Evolutionary conservation across 768 basidiomycete genomes (phyloP).

Genomic region (Pisolithus albus): DNA sequence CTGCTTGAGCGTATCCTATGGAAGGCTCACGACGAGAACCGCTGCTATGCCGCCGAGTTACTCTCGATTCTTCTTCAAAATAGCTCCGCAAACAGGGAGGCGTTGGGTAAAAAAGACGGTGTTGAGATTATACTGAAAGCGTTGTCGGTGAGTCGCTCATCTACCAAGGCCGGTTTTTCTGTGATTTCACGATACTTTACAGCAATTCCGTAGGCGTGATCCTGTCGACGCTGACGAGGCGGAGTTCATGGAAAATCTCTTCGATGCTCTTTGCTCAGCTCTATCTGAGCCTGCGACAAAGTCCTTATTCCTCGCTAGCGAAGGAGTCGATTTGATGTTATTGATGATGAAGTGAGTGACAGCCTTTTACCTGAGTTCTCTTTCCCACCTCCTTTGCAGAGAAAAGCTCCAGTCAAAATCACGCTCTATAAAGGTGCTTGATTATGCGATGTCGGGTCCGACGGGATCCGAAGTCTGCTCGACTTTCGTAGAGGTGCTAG

Average conservation of each 20-base stretch:
- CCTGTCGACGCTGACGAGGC: slow-evolving; percentile 83
- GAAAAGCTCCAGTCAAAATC: slow-evolving; percentile 78
- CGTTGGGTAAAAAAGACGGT: slow-evolving; percentile 67
- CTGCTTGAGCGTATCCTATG: slow-evolving; percentile 67
- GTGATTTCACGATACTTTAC: slow-evolving; percentile 9
- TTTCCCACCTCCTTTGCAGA: slow-evolving; percentile 33
- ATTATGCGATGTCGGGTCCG: slow-evolving; percentile 82
- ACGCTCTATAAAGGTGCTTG: slow-evolving; percentile 83
- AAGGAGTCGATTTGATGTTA: slow-evolving; percentile 97
- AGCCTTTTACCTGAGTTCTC: neutral
- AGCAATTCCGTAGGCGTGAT: slow-evolving; percentile 87
- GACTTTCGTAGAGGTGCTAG: slow-evolving; percentile 80
- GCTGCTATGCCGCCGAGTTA: slow-evolving; percentile 88
- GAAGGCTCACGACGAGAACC: slow-evolving; percentile 80
- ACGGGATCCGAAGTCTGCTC: slow-evolving; percentile 66
- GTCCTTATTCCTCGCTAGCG: slow-evolving; percentile 73
- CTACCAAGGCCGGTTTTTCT: slow-evolving; percentile 1
- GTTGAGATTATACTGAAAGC: slow-evolving; percentile 71
- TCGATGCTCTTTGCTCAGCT: slow-evolving; percentile 83
- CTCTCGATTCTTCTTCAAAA: slow-evolving; percentile 86
- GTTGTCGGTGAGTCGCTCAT: slow-evolving; percentile 57
- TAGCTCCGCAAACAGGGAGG: slow-evolving; percentile 58
- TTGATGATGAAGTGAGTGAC: slow-evolving; percentile 85
- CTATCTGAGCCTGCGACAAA: slow-evolving; percentile 77
- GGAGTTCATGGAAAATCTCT: slow-evolving; percentile 98